Base-by-base conservation (phyloP, 2,329 filamentous ascomycete species). In the Phoma herbarum region DNA sequence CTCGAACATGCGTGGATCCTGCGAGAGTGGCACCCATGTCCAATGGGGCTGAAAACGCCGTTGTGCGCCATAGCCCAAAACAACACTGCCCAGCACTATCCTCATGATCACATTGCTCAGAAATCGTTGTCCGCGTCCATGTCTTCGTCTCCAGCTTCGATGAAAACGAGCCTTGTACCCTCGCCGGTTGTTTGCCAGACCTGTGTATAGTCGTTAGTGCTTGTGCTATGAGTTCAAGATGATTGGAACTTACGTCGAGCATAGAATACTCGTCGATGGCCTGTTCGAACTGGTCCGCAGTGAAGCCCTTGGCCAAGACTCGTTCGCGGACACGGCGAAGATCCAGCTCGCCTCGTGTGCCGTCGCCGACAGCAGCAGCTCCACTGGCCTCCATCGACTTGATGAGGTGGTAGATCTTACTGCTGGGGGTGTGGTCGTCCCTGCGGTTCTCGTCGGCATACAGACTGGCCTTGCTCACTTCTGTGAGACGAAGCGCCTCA, bases 221-320 rank as follows among this genome's bases (percentile, higher is more conserved):
- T 18, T 43, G 20, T 14, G 39, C 10, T 6, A 33, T 14, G 14
- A 12, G 9, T 7, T 28, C 16, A 48, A 46, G 4, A 28, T n/a
- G 6, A 23, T 22, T 29, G 42, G 2, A 54, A 72, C 93, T 92
- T 83, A 98, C 95, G 82, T 97, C 91, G 61, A 96, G 81, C 65
- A 86, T 83, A 2, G 91, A 89, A 79, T 99, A 98, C 81, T 97
- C 94, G 62, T 97, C 90, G 74, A 99, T 84, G 20, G 93, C 90
- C 67, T 86, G 86, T 72, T 91, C 84, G 81, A 97, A 93, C 78
- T 99, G 93, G 78, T 98, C 92, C 65, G 93, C 90, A 0, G 94
- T 99, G 78, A 97, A 99, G 2, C 95, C 95, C 85, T 97, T 97
- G 52, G 93, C 95, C 70, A 98, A 84, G 28, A 99, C 93, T 65